phyloP scores from a whole-genome alignment of 768 basidiomycete genomes.

The Artomyces pyxidatus region DNA sequence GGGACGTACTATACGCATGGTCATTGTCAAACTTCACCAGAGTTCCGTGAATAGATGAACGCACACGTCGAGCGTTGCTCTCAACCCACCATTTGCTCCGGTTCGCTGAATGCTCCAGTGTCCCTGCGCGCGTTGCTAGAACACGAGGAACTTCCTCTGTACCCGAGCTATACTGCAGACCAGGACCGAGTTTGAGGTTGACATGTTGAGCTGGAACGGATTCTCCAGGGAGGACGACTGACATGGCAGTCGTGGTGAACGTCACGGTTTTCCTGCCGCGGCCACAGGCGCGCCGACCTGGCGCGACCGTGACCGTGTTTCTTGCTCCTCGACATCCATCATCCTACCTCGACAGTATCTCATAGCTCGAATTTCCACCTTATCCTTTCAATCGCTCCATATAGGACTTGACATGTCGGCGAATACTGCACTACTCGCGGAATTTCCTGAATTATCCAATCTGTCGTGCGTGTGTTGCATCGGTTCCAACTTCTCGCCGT shows the following conservation, averaged over 20 bases:
- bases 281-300: neutral
- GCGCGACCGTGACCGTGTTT: neutral
- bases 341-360: neutral
- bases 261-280: neutral
- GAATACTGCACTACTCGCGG: constrained; percentile 27
- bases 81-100: constrained; percentile 87
- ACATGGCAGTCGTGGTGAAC: constrained; percentile 30
- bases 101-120: constrained; percentile 61
- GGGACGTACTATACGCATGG: constrained; percentile 67
- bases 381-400: neutral
- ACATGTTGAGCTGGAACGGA: constrained; percentile 62
- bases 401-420: no score
- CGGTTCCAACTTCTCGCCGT: no score
- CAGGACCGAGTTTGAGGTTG: constrained; percentile 84
- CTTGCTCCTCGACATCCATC: neutral
- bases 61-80: constrained; percentile 72
- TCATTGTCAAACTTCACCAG: neutral
- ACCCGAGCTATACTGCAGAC: constrained; percentile 47
- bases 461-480: constrained; percentile 70
- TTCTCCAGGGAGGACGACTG: constrained; percentile 77
- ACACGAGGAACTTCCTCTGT: constrained; percentile 25
- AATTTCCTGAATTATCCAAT: constrained; percentile 68
- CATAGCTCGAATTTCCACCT: neutral
- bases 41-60: constrained; percentile 24
- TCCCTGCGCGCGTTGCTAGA: constrained; percentile 62